Evolutionary conservation across 176 grass and related monocot species (phyloP).

Genomic region (Zea mays): Zm-B73-REFERENCE-NAM-5.0 NC_050098.1:83575001-83575500

Average conservation of each 20-base stretch:
- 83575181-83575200: not conserved
- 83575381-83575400: slow-evolving; percentile 36
- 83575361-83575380: slow-evolving; percentile 37
- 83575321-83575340: slow-evolving; percentile 48
- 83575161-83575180: not conserved
- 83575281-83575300: slow-evolving; percentile 65
- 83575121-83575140: not conserved
- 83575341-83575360: slow-evolving; percentile 52
- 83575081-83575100: no score
- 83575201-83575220: not conserved
- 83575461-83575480: slow-evolving; percentile 45
- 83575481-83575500: slow-evolving; percentile 80
- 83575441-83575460: slow-evolving; percentile 51
- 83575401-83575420: slow-evolving; percentile 50
- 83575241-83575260: slow-evolving; percentile 64
- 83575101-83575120: no score
- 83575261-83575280: slow-evolving; percentile 78
- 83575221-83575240: not conserved
- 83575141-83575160: not conserved
- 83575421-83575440: slow-evolving; percentile 51
- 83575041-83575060: slow-evolving; percentile 7
- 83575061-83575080: no score
- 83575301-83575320: slow-evolving; percentile 56
- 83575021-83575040: not conserved
- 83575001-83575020: not conserved